Evolutionary conservation across 2,329 filamentous ascomycete species (phyloP), one percentile per base, ranked within the genome.

Genomic region (Harringtonia lauricola): DNA sequence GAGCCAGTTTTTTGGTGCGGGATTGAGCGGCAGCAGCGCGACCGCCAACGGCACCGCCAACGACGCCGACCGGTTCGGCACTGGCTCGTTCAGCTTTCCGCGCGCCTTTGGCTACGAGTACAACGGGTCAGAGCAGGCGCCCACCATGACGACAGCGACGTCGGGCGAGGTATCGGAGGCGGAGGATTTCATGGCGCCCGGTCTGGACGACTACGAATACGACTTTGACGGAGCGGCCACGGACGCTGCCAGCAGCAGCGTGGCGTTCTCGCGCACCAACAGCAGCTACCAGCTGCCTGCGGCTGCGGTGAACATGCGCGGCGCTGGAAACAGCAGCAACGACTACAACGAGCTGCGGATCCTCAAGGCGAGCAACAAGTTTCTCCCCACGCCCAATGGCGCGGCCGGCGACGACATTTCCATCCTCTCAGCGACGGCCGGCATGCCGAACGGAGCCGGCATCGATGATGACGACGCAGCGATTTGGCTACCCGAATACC

Each of bases 151-250:
- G 48, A 66, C 74, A 55, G 68, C 76, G 10, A 81, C 76, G 9
- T 83, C 79, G 13, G 79, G 79, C 30, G 78, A 83, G 47, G 77
- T 81, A 9, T 82, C 78, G 10, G 78, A 82, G 56, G 76, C 76
- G 6, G 79, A 82, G 48, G 79, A 82, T 51, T 70, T 71, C 40
- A 57, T 63, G 21, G 60, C 61, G 19, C 59, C 64, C 34, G 62
- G 63, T 42, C 61, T 67, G 24, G 63, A 64, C 33, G 59, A 62
- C 4, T 61, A 55, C 42, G 60, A 72, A 47, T 60, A 62, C 41
- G 63, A 67, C 49, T 49, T 45, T 30, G 48, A 50, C 4, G 45
- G 44, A n/a, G n/a, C n/a, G 29, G 37, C 19, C 24, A 43, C 37
- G 26, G 64, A 67, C 49, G 42, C 47, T 1, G 44, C 47, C 24